Evolutionary conservation across 2,329 filamentous ascomycete genomes (phyloP).

Genomic region (Colletotrichum cordylinicola): DNA sequence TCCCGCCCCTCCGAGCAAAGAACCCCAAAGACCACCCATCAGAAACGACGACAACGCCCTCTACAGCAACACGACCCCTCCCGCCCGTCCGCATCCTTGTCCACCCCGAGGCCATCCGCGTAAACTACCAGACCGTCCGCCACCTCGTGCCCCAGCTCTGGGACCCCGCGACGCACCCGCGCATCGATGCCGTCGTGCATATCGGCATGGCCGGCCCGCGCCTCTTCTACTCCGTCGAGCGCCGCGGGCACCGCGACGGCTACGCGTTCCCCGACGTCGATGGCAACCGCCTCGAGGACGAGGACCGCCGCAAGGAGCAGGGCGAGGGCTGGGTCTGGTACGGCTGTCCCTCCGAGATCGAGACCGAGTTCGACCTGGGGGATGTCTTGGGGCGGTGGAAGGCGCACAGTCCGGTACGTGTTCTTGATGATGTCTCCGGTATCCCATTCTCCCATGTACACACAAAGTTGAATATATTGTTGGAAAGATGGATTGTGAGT

Average conservation of each 20-base stretch:
- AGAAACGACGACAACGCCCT: not conserved
- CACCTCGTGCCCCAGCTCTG: conserved; percentile 69
- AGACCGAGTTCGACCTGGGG: conserved; percentile 62
- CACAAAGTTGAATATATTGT: not conserved
- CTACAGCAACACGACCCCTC: conserved; percentile 30
- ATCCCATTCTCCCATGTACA: not conserved
- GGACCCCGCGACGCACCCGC: conserved; percentile 41
- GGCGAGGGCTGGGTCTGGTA: conserved; percentile 59
- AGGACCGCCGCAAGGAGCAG: conserved; percentile 33
- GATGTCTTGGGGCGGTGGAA: conserved; percentile 64
- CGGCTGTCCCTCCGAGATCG: conserved; percentile 59
- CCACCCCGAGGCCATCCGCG: conserved; percentile 71
- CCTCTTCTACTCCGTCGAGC: conserved; percentile 74
- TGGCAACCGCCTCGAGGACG: conserved; percentile 60
- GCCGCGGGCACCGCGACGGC: conserved; percentile 72
- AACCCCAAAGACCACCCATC: conserved; percentile 37
- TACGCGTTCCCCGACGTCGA: conserved; percentile 78
- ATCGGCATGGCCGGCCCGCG: conserved; percentile 78
- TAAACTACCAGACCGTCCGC: conserved; percentile 73
- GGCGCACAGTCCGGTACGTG: conserved; percentile 51
- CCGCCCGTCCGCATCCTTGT: conserved; percentile 66
- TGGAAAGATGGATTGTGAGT: not conserved
- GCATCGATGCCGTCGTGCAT: conserved; percentile 74
- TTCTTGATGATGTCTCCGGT: not conserved
- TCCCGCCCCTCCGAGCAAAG: conserved; percentile 58